Conservation (phyloP, 1,284 basidiomycete species). For the Moniliophthora roreri region DNA sequence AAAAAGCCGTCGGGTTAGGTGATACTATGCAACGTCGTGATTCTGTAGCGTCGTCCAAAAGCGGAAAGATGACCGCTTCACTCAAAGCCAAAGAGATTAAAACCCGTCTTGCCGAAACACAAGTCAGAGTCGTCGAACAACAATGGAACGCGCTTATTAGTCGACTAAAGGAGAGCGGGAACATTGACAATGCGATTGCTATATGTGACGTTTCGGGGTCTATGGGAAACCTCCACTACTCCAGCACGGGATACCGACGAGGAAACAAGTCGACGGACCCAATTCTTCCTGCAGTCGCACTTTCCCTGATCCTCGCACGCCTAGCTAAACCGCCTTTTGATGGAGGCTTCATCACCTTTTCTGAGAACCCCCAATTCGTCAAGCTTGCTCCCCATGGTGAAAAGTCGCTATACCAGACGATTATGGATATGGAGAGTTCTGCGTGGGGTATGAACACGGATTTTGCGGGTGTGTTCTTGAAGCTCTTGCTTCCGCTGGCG, state of each 20-base stretch:
- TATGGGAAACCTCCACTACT: conserved; percentile 46
- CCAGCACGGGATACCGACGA: conserved; percentile 8
- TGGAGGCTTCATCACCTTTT: conserved; percentile 70
- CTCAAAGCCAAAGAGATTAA: conserved; percentile 24
- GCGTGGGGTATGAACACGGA: conserved; percentile 63
- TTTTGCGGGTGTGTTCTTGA: conserved; percentile 56
- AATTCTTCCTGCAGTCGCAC: conserved; percentile 59
- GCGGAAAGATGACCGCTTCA: conserved; percentile 2
- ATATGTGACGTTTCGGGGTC: conserved; percentile 75
- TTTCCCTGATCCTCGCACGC: conserved; percentile 65
- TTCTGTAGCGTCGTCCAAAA: background rate
- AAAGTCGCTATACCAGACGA: conserved; percentile 29
- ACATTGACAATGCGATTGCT: conserved; percentile 62
- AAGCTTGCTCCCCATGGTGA: conserved; percentile 40
- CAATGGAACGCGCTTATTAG: conserved; percentile 67
- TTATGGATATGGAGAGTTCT: conserved; percentile 34
- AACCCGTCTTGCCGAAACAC: conserved; percentile 29
- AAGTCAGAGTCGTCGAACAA: conserved; percentile 47
- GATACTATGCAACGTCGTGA: background rate
- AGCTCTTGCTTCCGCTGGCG: conserved; percentile 60
- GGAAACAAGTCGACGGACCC: conserved; percentile 30
- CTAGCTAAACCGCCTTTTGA: conserved; percentile 64
- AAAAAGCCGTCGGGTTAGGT: conserved; percentile 31
- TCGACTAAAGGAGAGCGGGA: conserved; percentile 50
- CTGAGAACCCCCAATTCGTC: conserved; percentile 46